Conservation (phyloP, 768 basidiomycete species). For the Podaxis rugospora region DNA sequence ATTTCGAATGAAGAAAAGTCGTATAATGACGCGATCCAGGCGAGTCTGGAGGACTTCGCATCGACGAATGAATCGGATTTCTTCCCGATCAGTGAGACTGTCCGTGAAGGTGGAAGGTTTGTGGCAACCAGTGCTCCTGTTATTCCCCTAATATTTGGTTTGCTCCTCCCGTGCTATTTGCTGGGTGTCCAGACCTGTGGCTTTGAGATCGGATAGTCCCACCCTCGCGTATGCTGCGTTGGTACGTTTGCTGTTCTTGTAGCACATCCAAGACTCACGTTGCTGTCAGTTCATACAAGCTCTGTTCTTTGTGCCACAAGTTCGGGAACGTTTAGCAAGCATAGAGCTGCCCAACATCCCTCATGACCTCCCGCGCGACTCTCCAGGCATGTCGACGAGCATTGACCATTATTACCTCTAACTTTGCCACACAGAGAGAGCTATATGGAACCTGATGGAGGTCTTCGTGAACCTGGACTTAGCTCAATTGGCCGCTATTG, state of each 20-base stretch:
- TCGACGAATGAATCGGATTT: slow-evolving; percentile 46
- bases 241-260: slow-evolving; percentile 26
- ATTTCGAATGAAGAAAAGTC: slow-evolving; percentile 54
- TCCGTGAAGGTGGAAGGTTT: slow-evolving; percentile 57
- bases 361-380: slow-evolving; percentile 16
- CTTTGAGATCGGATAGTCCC: slow-evolving; percentile 53
- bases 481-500: slow-evolving; percentile 52
- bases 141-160: background rate
- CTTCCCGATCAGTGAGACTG: slow-evolving; percentile 44
- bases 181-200: slow-evolving; percentile 52
- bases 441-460: slow-evolving; percentile 57
- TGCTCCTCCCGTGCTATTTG: background rate
- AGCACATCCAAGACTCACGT: background rate
- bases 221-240: slow-evolving; percentile 56
- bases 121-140: slow-evolving; percentile 15
- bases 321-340: slow-evolving; percentile 40
- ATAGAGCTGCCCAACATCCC: slow-evolving; percentile 27
- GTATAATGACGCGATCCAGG: slow-evolving; percentile 68
- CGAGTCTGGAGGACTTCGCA: slow-evolving; percentile 53
- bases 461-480: slow-evolving; percentile 69
- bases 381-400: slow-evolving; percentile 23
- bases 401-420: background rate
- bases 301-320: slow-evolving; percentile 68
- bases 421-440: slow-evolving; percentile 30
- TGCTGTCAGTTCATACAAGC: slow-evolving; percentile 44